Evolutionary conservation across 2,329 filamentous ascomycete genomes (phyloP).

Genomic region (Cercospora citrullina): DNA sequence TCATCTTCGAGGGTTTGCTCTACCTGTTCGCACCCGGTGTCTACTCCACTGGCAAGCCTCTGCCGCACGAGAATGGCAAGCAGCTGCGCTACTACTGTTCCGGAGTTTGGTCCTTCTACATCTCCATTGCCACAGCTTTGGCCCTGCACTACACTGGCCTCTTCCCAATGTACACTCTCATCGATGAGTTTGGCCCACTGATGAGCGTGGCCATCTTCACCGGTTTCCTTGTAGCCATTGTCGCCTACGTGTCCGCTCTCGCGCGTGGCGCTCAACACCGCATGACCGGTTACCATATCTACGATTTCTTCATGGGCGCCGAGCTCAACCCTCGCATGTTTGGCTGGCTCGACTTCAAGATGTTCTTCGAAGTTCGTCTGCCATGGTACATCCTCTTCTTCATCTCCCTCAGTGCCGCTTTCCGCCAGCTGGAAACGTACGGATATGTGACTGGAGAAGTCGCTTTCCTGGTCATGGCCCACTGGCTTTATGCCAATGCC

Average conservation of each 20-base stretch:
- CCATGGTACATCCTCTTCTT: conserved; percentile 91
- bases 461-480: conserved; percentile 79
- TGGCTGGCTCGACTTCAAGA: conserved; percentile 83
- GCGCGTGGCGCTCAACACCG: conserved; percentile 80
- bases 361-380: conserved; percentile 92
- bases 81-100: conserved; percentile 95
- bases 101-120: conserved; percentile 81
- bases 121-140: conserved; percentile 71
- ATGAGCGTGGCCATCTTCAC: conserved; percentile 92
- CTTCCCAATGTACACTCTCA: conserved; percentile 86
- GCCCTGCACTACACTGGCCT: conserved; percentile 76
- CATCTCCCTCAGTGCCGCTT: conserved; percentile 71
- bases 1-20: conserved; percentile 77
- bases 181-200: conserved; percentile 92
- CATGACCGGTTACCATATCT: conserved; percentile 80
- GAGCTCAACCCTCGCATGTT: conserved; percentile 79
- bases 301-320: conserved; percentile 90
- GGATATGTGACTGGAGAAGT: conserved; percentile 87
- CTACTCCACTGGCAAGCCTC: conserved; percentile 81
- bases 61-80: conserved; percentile 78
- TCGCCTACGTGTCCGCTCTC: conserved; percentile 84
- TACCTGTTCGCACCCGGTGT: conserved; percentile 88
- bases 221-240: conserved; percentile 77
- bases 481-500: conserved; percentile 89
- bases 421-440: conserved; percentile 79